Percentiles rank a stretch among this genome's conserved stretches.
phyloP scores from a whole-genome alignment of 805 yeast species.

The Ogataea pini region DNA sequence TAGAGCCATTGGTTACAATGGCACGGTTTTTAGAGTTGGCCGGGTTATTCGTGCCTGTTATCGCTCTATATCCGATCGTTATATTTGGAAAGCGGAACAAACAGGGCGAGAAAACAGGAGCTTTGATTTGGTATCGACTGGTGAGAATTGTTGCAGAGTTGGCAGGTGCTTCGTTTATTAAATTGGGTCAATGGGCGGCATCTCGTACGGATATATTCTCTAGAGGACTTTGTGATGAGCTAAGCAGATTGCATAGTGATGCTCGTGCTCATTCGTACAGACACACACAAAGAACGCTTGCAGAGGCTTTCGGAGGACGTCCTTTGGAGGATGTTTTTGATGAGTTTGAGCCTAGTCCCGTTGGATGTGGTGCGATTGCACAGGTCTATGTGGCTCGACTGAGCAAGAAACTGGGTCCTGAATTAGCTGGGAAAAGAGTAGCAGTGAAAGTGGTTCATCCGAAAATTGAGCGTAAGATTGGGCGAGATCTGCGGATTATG shows the following conservation, averaged over 20 bases:
- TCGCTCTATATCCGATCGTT: slow-evolving; percentile 62
- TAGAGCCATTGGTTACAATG: slow-evolving; percentile 70
- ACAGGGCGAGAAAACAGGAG: slow-evolving; percentile 56
- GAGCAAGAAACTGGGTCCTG: slow-evolving; percentile 40
- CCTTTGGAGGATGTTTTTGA: slow-evolving; percentile 75
- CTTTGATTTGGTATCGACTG: slow-evolving; percentile 67
- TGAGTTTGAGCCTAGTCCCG: slow-evolving; percentile 70
- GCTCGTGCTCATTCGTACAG: slow-evolving; percentile 70
- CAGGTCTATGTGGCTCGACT: slow-evolving; percentile 85
- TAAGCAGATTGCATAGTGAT: slow-evolving; percentile 78
- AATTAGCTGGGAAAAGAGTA: slow-evolving; percentile 54
- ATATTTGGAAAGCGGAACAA: slow-evolving; percentile 49
- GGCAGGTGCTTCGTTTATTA: slow-evolving; percentile 91
- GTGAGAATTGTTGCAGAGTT: slow-evolving; percentile 68
- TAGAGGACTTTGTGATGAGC: slow-evolving; percentile 69
- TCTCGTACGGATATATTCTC: slow-evolving; percentile 94
- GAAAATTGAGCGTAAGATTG: slow-evolving; percentile 65
- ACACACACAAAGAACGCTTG: slow-evolving; percentile 59
- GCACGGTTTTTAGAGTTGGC: slow-evolving; percentile 71
- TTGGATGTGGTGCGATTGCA: slow-evolving; percentile 98
- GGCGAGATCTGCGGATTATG: slow-evolving; percentile 85
- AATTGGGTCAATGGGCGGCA: slow-evolving; percentile 99
- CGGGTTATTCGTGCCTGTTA: slow-evolving; percentile 66
- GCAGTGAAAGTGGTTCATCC: slow-evolving; percentile 96
- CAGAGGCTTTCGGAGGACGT: slow-evolving; percentile 54